phyloP scores from a whole-genome alignment of 441 rosid genomes.

The Populus trichocarpa region DNA sequence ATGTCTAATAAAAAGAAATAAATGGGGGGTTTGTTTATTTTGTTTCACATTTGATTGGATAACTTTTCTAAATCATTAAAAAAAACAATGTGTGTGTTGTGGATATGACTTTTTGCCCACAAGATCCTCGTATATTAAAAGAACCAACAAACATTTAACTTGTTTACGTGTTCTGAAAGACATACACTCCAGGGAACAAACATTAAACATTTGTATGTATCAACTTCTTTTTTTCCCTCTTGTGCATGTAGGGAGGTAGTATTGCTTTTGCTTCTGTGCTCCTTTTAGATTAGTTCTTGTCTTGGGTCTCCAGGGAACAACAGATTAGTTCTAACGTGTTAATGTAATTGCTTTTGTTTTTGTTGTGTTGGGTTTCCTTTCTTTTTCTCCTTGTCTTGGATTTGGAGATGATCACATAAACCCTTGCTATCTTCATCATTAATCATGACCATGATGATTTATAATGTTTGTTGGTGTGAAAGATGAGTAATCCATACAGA shows the following conservation, averaged over 20 bases:
- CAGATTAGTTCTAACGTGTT: conserved; percentile 14
- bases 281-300: conserved; percentile 16
- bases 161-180: conserved; percentile 21
- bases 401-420: not conserved
- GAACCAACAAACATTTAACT: conserved; percentile 18
- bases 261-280: not conserved
- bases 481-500: not conserved
- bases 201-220: too few species aligned
- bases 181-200: too few species aligned
- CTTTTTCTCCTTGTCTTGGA: not conserved
- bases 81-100: not conserved
- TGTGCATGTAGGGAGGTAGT: not conserved
- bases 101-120: conserved; percentile 11
- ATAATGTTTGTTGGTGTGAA: not conserved
- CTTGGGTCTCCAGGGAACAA: conserved; percentile 17
- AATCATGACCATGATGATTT: not conserved
- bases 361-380: not conserved
- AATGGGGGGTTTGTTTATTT: not conserved
- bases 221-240: not conserved
- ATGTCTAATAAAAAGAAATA: not conserved
- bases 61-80: conserved; percentile 3
- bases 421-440: not conserved
- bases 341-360: not conserved
- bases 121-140: conserved; percentile 20
- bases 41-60: conserved; percentile 17